A percentile compares a stretch with the other conserved stretches of the same genome.
These are phyloP conservation scores for Viridothelium virens DNA, from an alignment of 495 filamentous ascomycete species.

Conservation along the genomic window DNA sequence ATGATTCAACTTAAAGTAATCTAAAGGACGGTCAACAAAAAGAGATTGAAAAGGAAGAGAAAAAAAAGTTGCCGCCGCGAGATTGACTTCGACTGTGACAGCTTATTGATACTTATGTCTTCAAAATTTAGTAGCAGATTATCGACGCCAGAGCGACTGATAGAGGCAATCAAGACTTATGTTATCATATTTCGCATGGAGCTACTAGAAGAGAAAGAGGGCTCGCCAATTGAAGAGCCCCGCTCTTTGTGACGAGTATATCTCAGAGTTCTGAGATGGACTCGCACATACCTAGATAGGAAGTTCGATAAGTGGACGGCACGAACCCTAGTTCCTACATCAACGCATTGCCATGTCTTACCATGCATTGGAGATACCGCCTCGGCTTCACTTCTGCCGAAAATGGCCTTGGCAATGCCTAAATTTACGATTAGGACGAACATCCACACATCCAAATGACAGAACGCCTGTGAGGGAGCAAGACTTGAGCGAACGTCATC, in stretches of 20 bases:
- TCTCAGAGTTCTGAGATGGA: background rate
- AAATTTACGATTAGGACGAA: too few species aligned
- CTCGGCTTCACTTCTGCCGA: too few species aligned
- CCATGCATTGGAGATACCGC: background rate
- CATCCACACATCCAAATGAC: too few species aligned
- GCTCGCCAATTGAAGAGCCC: background rate
- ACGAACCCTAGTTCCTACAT: background rate
- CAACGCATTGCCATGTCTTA: background rate
- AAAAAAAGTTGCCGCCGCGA: background rate
- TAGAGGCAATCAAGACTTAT: background rate
- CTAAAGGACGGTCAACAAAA: background rate
- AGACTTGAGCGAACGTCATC: too few species aligned
- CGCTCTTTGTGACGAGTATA: background rate
- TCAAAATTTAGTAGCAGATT: background rate
- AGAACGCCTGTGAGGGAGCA: too few species aligned
- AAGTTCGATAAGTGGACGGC: background rate
- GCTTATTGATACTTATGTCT: background rate
- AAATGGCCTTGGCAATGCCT: too few species aligned
- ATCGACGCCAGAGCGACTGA: background rate
- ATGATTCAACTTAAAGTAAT: background rate
- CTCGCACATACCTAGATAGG: background rate
- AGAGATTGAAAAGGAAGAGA: background rate
- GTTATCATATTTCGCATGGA: background rate
- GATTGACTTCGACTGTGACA: background rate
- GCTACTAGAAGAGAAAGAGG: background rate